phyloP scores from a whole-genome alignment of 371 early-diverging fungal species.

The Circinella minor region DNA sequence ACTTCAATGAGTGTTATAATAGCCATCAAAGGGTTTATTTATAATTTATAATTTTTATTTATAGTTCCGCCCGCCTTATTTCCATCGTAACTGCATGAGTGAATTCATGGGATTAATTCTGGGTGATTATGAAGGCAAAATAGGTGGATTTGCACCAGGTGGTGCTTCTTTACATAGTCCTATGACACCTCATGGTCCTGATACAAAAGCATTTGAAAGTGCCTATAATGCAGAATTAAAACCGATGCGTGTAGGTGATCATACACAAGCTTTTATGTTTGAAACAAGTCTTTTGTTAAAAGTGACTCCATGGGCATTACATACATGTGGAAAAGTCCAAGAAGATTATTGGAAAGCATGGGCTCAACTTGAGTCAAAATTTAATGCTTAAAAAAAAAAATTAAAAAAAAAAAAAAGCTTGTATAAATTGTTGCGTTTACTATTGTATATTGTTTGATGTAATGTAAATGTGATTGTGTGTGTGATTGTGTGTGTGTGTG shows the following conservation, averaged over 20 bases:
- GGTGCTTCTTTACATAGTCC: slow-evolving; percentile 88
- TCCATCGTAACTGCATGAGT: slow-evolving; percentile 93
- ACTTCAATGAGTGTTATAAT: no score
- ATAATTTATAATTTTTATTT: background rate
- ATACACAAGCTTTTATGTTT: slow-evolving; percentile 96
- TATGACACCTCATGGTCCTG: slow-evolving; percentile 96
- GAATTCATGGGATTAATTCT: slow-evolving; percentile 97
- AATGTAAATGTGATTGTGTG: no score
- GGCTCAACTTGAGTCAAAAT: slow-evolving; percentile 64
- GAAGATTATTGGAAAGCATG: slow-evolving; percentile 82
- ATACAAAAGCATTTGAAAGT: slow-evolving; percentile 79
- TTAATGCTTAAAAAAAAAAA: slow-evolving; percentile 20
- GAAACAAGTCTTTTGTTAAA: slow-evolving; percentile 86
- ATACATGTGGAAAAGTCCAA: slow-evolving; percentile 74
- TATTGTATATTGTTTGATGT: no score
- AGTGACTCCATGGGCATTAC: slow-evolving; percentile 85
- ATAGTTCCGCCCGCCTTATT: slow-evolving; percentile 93
- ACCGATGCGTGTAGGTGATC: slow-evolving; percentile 82
- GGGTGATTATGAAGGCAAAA: slow-evolving; percentile 94
- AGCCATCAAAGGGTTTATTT: background rate
- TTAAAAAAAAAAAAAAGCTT: no score
- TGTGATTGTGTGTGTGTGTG: no score
- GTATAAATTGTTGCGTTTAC: no score
- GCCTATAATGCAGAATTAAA: slow-evolving; percentile 76
- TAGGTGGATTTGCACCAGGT: slow-evolving; percentile 90